Evolutionary conservation across 345 rosid genomes (phyloP), one percentile per base, ranked within the genome.

Genomic region (Lepidium africanum): DNA sequence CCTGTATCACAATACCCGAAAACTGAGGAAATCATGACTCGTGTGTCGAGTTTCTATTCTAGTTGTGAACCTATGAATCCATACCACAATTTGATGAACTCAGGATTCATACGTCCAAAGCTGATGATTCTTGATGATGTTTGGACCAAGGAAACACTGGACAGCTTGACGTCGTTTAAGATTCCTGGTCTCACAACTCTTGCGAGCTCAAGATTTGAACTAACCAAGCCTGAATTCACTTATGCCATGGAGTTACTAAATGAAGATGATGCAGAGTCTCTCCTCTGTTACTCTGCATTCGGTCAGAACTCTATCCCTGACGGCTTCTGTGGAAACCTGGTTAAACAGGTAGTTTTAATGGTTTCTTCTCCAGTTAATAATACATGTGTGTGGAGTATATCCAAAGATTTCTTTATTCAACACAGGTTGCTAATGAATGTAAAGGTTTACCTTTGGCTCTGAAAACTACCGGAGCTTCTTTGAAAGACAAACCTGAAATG

Each of bases 401-500:
- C 10, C 10, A 25, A 17, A 37, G 0, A 40, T 41, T 65, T 25
- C 5, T n/a, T 39, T 25, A 15, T 57, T 53, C 71, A 65, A 45
- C 61, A 65, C 9, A 90, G 98, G 79, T 93, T 70, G 87, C 84
- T 16, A 66, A 66, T 30, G 90, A 88, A 70, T 93, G 97, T 62
- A 85, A 88, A 72, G 98, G 98, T 54, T 82, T 90, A 48, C 98
- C 98, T 49, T 76, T 90, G 76, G 84, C 97, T 59, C 90, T 93
- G 15, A 93, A 88, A 86, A 97, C 88, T 56, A 80, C 90, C 7
- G 97, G 98, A 47, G 86, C 92, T 74, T 84, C 92, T 0, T 21
- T 90, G 1, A 72, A 84, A 35, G 81, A 59, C 55, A 83, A 76
- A 59, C 83, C 85, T 47, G 94, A 87, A 63, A 80, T 58, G 33